phyloP scores from a whole-genome alignment of 1,284 basidiomycete genomes.

The Gyrodon tennesseensis region DNA sequence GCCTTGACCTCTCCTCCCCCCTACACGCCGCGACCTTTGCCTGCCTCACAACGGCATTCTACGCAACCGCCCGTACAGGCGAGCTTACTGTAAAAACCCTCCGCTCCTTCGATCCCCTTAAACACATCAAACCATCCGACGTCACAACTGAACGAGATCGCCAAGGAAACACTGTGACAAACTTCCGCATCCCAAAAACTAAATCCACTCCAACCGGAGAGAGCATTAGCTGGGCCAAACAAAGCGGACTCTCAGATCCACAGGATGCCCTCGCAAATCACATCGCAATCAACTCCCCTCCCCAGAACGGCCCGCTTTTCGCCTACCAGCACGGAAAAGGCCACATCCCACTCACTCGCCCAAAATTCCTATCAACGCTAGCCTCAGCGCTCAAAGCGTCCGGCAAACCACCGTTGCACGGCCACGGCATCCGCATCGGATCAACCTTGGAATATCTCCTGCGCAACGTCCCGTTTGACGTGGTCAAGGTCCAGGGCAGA shows the following conservation, averaged over 20 bases:
- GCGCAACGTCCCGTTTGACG: not conserved
- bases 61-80: conserved; percentile 34
- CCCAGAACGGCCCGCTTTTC: not conserved
- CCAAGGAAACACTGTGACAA: no score
- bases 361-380: not conserved
- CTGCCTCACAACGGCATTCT: conserved; percentile 44
- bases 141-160: not conserved
- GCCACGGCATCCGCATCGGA: not conserved
- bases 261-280: no score
- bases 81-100: conserved; percentile 41
- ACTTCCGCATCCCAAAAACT: no score
- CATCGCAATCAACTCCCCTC: no score
- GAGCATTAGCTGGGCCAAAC: no score
- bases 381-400: not conserved
- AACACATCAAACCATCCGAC: not conserved
- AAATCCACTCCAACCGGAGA: no score
- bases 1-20: conserved; percentile 28
- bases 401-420: not conserved
- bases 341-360: not conserved
- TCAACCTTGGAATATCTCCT: not conserved
- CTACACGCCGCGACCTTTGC: conserved; percentile 42
- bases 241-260: no score
- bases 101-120: not conserved
- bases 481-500: not conserved
- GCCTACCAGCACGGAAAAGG: not conserved